These are phyloP conservation scores for Russula brevipes DNA, from an alignment of 768 basidiomycete species.

Conservation along the genomic window DNA sequence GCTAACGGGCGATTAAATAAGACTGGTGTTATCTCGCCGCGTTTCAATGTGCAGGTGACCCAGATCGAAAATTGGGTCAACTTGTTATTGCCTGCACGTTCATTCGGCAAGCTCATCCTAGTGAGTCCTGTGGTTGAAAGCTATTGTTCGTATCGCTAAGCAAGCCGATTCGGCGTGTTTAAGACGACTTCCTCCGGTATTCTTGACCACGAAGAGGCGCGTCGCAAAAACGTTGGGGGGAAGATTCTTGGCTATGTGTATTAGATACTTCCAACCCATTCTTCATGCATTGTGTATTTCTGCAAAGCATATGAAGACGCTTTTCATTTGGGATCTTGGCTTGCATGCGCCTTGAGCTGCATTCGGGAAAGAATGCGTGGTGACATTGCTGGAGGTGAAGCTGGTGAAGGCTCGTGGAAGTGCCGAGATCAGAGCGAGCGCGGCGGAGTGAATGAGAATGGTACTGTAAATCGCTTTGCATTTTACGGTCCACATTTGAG, in stretches of 20 bases:
- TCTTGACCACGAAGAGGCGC: constrained; percentile 97
- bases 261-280: constrained; percentile 39
- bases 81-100: constrained; percentile 91
- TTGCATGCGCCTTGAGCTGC: too few relatives aligned
- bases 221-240: constrained; percentile 96
- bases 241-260: constrained; percentile 93
- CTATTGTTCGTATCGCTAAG: constrained; percentile 1
- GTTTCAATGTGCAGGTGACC: constrained; percentile 91
- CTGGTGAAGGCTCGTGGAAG: too few relatives aligned
- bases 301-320: too few relatives aligned
- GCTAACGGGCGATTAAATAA: constrained; percentile 97
- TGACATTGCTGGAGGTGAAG: too few relatives aligned
- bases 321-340: too few relatives aligned
- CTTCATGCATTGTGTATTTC: background rate
- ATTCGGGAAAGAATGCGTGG: too few relatives aligned
- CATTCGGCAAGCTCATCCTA: constrained; percentile 94
- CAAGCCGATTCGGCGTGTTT: background rate
- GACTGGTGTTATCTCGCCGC: constrained; percentile 99
- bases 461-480: too few relatives aligned
- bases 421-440: too few relatives aligned
- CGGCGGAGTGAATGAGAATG: too few relatives aligned
- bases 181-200: constrained; percentile 98
- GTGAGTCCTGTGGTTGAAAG: constrained; percentile 40
- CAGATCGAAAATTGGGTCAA: constrained; percentile 98
- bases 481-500: too few relatives aligned